Evolutionary conservation across 441 rosid genomes (phyloP), one percentile per base, ranked within the genome.

Genomic region (Kokia cookei): DNA sequence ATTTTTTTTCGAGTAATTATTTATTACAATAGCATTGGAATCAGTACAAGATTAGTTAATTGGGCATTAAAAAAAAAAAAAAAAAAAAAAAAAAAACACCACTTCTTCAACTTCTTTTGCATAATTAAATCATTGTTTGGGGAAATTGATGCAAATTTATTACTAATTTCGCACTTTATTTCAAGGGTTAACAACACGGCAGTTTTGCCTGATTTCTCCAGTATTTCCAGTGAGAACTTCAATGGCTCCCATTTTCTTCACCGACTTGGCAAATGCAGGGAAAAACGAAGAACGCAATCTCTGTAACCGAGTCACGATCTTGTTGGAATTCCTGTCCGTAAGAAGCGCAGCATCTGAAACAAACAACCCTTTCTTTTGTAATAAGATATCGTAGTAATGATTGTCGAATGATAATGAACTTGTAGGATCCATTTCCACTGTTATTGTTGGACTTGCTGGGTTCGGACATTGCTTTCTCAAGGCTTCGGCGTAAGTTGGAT

Each of bases 301-400:
- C 74, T 13, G 63, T 29, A 79, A 69, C 51, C 71, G 79, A 29
- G 51, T 7, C 5, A 81, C 85, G 7, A 82, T 74, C 12, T 26
- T 35, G 0, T 62, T 71, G 0, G 97, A 82, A 2, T 71, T 67
- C 1, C 48, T 1, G 51, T 89, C 8, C 12, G 93, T 87, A 53
- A 92, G 78, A 63, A 90, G 86, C 12, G 92, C 86, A 0, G 92
- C 92, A 59, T 91, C 94, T 0, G 94, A 91, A 37, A 78, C 78
- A 76, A 91, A 83, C 26, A 88, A 78, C 51, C 94, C 94, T 65
- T 84, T 66, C 7, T 81, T 73, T 48, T 55, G 70, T 4, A 78
- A 75, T 10, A 88, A 65, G 58, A 76, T 67, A 1, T 70, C 58
- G 57, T 71, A 85, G 86, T 88, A 91, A 64, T 82, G 73, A 37